These are phyloP conservation scores for Populus alba DNA, from an alignment of 345 rosid genomes.

Conservation along the genomic window DNA sequence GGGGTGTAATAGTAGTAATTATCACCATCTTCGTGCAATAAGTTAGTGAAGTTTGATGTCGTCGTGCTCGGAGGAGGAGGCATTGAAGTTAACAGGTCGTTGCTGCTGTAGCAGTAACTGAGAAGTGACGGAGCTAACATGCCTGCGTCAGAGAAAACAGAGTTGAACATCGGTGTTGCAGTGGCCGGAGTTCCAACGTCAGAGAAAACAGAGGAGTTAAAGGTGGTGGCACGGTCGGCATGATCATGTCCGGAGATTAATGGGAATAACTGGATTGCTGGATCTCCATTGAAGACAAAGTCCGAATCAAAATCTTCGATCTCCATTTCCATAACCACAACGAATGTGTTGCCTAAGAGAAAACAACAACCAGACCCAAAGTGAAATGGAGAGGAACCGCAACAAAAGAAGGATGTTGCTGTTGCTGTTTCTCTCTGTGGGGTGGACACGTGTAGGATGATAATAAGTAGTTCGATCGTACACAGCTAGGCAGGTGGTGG, in stretches of 20 bases:
- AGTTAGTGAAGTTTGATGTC: no score
- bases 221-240: slow-evolving; percentile 4
- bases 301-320: background rate
- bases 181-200: slow-evolving; percentile 20
- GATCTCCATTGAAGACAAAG: background rate
- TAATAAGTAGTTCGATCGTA: no score
- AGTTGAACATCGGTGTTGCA: background rate
- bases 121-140: background rate
- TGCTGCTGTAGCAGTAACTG: no score
- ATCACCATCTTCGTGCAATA: background rate
- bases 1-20: background rate
- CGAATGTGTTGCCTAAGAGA: no score
- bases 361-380: no score
- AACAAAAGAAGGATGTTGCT: no score
- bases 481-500: slow-evolving; percentile 11
- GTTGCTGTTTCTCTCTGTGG: background rate
- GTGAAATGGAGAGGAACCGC: no score
- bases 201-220: background rate
- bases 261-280: background rate
- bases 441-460: slow-evolving; percentile 32
- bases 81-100: background rate
- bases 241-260: background rate
- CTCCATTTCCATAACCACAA: slow-evolving; percentile 2
- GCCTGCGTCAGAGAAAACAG: background rate
- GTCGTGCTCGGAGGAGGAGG: background rate